These are phyloP conservation scores for Xanthoconium purpureum DNA, from an alignment of 768 basidiomycete genomes.

Conservation along the genomic window DNA sequence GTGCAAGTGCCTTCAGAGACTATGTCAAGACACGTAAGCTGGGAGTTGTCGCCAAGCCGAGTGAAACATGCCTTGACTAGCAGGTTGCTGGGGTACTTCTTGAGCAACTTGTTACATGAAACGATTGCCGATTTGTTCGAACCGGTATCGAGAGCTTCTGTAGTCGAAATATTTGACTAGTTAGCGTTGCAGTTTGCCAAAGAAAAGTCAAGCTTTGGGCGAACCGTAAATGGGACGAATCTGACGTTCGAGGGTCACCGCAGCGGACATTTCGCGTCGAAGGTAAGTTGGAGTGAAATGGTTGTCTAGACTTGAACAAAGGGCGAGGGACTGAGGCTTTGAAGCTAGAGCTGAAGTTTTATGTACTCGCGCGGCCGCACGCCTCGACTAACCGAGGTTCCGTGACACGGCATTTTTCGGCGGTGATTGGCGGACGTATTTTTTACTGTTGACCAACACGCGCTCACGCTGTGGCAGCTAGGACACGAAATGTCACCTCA, in stretches of 20 bases:
- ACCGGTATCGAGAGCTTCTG: slow-evolving; percentile 83
- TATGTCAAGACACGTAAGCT: slow-evolving; percentile 30
- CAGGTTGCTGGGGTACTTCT: slow-evolving; percentile 75
- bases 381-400: slow-evolving; percentile 25
- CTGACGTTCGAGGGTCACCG: slow-evolving; percentile 69
- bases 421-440: slow-evolving; percentile 12
- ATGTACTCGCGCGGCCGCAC: slow-evolving; percentile 1
- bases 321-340: neutral
- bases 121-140: slow-evolving; percentile 86
- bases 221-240: slow-evolving; percentile 82
- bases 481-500: slow-evolving; percentile 41
- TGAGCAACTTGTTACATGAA: slow-evolving; percentile 82
- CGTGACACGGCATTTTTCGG: slow-evolving; percentile 27
- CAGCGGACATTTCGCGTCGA: slow-evolving; percentile 42
- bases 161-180: neutral
- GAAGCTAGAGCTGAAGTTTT: slow-evolving; percentile 1
- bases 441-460: neutral
- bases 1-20: slow-evolving; percentile 82
- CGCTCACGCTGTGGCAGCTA: neutral
- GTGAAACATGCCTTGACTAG: slow-evolving; percentile 56
- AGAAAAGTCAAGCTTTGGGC: slow-evolving; percentile 13
- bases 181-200: neutral
- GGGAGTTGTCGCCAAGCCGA: neutral
- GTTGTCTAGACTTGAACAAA: slow-evolving; percentile 2
- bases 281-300: neutral